These are phyloP conservation scores for Claviceps arundinis DNA, from an alignment of 2,329 filamentous ascomycete genomes.

Conservation along the genomic window DNA sequence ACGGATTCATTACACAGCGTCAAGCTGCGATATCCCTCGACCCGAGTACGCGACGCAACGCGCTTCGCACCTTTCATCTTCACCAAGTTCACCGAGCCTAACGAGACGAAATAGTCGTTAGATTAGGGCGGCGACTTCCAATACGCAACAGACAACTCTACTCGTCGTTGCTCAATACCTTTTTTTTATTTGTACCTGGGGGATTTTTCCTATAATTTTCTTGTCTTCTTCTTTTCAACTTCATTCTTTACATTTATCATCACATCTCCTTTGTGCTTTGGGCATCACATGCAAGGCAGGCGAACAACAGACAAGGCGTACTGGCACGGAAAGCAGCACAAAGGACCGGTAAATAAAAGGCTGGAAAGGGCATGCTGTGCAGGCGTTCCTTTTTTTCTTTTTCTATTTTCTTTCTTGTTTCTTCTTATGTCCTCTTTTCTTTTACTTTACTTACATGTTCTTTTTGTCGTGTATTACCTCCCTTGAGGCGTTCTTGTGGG, in stretches of 20 bases:
- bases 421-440: not conserved
- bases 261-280: conserved; percentile 4
- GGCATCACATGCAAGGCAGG: not conserved
- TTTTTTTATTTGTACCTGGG: not conserved
- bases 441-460: not conserved
- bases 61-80: not conserved
- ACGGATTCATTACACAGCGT: too few species aligned
- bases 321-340: not conserved
- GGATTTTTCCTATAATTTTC: not conserved
- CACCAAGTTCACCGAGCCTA: not conserved
- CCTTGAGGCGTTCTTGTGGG: too few species aligned
- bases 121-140: not conserved
- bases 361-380: not conserved
- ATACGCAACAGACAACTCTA: not conserved
- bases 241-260: not conserved
- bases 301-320: conserved; percentile 4
- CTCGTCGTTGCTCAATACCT: not conserved
- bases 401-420: not conserved
- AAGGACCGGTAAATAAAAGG: not conserved
- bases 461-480: too few species aligned
- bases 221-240: not conserved
- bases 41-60: too few species aligned
- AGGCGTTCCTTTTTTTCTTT: not conserved
- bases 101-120: not conserved
- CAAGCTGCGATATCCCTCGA: too few species aligned